A percentile compares a stretch with the other conserved stretches of the same genome.
Evolutionary conservation across 768 basidiomycete species (phyloP).

Genomic region (Naganishia randhawae): DNA sequence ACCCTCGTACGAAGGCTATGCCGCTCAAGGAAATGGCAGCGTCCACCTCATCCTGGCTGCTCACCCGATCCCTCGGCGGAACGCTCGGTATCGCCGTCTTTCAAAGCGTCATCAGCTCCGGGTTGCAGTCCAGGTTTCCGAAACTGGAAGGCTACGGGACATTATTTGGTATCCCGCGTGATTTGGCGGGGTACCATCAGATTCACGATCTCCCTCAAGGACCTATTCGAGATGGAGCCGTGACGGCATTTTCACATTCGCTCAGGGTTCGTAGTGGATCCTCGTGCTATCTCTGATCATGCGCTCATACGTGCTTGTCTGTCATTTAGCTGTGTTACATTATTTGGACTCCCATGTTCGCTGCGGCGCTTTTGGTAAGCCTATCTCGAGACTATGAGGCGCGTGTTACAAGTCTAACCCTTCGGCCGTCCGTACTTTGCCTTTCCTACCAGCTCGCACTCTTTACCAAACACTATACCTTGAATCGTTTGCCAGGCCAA

Average conservation of each 20-base stretch:
- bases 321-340: slow-evolving; percentile 32
- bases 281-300: not conserved
- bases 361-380: slow-evolving; percentile 26
- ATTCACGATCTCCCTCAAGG: slow-evolving; percentile 44
- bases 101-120: slow-evolving; percentile 43
- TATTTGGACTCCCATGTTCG: slow-evolving; percentile 33
- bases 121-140: slow-evolving; percentile 38
- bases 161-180: slow-evolving; percentile 38
- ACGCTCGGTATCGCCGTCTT: slow-evolving; percentile 43
- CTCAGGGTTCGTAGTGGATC: slow-evolving; percentile 32
- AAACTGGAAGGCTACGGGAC: slow-evolving; percentile 44
- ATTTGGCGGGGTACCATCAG: slow-evolving; percentile 38
- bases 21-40: slow-evolving; percentile 48
- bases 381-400: not conserved
- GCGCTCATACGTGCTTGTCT: not conserved
- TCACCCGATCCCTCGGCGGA: slow-evolving; percentile 40
- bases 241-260: slow-evolving; percentile 44
- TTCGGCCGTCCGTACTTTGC: not conserved
- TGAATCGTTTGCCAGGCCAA: slow-evolving; percentile 22
- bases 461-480: slow-evolving; percentile 36
- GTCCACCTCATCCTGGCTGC: slow-evolving; percentile 41
- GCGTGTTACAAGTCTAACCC: not conserved
- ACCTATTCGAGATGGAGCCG: slow-evolving; percentile 35
- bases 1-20: slow-evolving; percentile 32
- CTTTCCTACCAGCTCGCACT: slow-evolving; percentile 27